phyloP scores from a whole-genome alignment of 192 early-diverging fungal genomes.

The Backusella liffmaniae region DNA sequence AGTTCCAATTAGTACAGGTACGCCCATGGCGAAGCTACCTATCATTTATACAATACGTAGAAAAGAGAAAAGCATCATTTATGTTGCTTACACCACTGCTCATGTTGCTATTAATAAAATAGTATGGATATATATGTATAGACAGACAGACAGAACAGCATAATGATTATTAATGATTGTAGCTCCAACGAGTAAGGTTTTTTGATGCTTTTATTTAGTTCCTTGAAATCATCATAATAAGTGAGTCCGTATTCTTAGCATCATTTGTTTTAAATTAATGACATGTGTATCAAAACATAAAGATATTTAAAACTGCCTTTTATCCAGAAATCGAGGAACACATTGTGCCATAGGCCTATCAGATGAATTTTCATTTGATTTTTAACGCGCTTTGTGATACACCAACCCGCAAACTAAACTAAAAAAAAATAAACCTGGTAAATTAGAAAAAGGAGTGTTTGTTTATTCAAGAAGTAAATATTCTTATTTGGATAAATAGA shows the following conservation, averaged over 20 bases:
- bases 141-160: no score
- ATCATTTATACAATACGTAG: neutral
- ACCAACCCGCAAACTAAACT: neutral
- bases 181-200: no score
- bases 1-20: neutral
- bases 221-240: no score
- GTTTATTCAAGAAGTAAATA: neutral
- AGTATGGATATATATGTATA: no score
- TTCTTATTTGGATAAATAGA: neutral
- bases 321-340: neutral
- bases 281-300: neutral
- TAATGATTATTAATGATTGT: no score
- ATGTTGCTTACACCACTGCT: no score
- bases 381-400: neutral
- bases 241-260: no score
- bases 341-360: neutral
- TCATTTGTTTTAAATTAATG: neutral
- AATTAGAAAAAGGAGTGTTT: neutral
- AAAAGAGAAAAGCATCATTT: no score
- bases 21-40: neutral
- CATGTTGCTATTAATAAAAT: neutral
- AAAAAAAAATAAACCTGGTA: neutral
- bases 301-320: neutral
- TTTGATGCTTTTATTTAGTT: no score
- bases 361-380: neutral